Evolutionary conservation across 768 basidiomycete genomes (phyloP).

Genomic region (Psilocybe subaeruginosa): DNA sequence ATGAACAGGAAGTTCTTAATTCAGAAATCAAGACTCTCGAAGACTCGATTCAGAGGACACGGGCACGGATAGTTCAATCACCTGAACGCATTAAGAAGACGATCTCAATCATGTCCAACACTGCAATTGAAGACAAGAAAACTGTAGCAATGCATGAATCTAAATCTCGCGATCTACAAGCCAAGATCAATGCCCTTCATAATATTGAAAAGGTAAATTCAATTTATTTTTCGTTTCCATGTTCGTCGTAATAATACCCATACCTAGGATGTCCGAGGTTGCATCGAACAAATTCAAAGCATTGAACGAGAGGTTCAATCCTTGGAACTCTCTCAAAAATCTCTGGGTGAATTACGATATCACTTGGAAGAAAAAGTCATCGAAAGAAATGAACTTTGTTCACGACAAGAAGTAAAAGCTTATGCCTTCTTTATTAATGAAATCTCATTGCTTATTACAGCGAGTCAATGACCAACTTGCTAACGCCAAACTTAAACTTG

Average conservation of each 20-base stretch:
- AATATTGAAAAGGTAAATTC: slow-evolving; percentile 72
- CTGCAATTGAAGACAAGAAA: slow-evolving; percentile 72
- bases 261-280: slow-evolving; percentile 67
- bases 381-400: slow-evolving; percentile 68
- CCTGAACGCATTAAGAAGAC: slow-evolving; percentile 88
- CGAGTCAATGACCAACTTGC: slow-evolving; percentile 79
- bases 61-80: slow-evolving; percentile 84
- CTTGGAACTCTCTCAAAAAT: slow-evolving; percentile 68
- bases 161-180: slow-evolving; percentile 77
- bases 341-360: slow-evolving; percentile 69
- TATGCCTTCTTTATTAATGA: background rate
- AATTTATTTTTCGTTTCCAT: background rate
- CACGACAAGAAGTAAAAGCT: slow-evolving; percentile 62
- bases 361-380: slow-evolving; percentile 74
- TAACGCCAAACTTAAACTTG: slow-evolving; percentile 84
- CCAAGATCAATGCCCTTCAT: slow-evolving; percentile 70
- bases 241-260: slow-evolving; percentile 2
- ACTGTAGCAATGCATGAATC: slow-evolving; percentile 64
- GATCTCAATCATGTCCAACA: slow-evolving; percentile 74
- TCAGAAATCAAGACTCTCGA: slow-evolving; percentile 59
- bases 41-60: slow-evolving; percentile 65
- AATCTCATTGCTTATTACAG: slow-evolving; percentile 35
- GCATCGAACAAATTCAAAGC: slow-evolving; percentile 75
- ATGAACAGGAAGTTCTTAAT: slow-evolving; percentile 58
- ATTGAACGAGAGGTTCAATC: slow-evolving; percentile 69